Evolutionary conservation across 257 asterid species (phyloP).

Genomic region (Capsicum rhomboideum): DNA sequence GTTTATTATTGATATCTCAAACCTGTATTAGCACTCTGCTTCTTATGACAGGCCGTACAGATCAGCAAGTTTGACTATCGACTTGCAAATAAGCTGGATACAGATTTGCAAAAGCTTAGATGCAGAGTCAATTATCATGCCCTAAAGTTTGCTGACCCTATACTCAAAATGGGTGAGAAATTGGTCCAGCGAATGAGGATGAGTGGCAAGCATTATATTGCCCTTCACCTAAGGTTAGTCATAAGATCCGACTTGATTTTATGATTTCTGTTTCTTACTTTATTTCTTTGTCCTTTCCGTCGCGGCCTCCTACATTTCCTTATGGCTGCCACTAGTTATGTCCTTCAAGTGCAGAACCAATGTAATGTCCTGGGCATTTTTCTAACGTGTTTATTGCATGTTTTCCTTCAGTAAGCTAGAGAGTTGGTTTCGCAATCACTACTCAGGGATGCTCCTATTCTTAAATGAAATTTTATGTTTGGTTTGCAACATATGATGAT

Average conservation of each 20-base stretch:
- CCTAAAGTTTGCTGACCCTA: slow-evolving; percentile 77
- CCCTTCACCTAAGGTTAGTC: slow-evolving; percentile 84
- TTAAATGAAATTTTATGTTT: not conserved
- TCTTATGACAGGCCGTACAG: slow-evolving; percentile 73
- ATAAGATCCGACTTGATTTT: not conserved
- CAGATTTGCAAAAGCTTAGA: slow-evolving; percentile 87
- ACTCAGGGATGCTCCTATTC: not conserved
- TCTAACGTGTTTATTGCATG: not conserved
- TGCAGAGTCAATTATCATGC: slow-evolving; percentile 97
- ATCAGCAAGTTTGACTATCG: slow-evolving; percentile 90
- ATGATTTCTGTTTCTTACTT: not conserved
- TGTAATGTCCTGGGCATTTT: not conserved
- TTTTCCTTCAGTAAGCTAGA: not conserved
- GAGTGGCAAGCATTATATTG: slow-evolving; percentile 76
- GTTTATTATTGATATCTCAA: not conserved
- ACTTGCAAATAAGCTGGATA: slow-evolving; percentile 74
- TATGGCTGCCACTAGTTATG: not conserved
- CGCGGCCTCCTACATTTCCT: not conserved
- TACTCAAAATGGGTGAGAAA: slow-evolving; percentile 66
- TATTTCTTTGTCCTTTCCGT: not conserved
- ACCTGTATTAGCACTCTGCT: slow-evolving; percentile 3
- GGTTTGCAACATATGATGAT: not conserved
- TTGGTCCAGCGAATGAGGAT: slow-evolving; percentile 76
- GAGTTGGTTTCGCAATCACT: not conserved
- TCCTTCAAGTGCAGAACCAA: not conserved